Evolutionary conservation across 208 protist species (phyloP).

Genomic region (Porcisia hertigi): DNA sequence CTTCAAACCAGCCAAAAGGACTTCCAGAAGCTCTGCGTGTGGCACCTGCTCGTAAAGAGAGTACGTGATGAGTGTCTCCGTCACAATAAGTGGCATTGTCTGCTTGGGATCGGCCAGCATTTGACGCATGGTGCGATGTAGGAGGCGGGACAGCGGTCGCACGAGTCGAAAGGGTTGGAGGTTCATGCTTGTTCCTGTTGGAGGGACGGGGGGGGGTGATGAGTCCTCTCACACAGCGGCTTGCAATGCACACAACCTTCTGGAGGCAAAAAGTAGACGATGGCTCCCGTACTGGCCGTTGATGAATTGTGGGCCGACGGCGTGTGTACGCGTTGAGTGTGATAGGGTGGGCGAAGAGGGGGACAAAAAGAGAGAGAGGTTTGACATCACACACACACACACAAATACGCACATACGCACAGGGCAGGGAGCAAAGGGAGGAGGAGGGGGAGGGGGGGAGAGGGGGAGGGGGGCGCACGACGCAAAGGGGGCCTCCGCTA

Average conservation of each 20-base stretch:
- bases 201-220: not conserved
- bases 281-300: not conserved
- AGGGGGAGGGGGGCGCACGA: no score
- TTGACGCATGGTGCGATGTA: slow-evolving; percentile 38
- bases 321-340: not conserved
- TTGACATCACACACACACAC: no score
- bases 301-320: not conserved
- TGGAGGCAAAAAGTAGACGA: not conserved
- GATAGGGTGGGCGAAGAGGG: not conserved
- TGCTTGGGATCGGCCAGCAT: slow-evolving; percentile 9
- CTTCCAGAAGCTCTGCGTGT: slow-evolving; percentile 46
- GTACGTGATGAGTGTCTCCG: slow-evolving; percentile 44
- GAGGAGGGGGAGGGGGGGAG: no score
- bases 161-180: slow-evolving; percentile 51
- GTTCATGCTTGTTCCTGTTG: slow-evolving; percentile 38
- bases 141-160: slow-evolving; percentile 43
- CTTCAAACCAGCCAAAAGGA: slow-evolving; percentile 3
- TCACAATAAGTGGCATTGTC: slow-evolving; percentile 12
- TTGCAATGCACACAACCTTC: no score
- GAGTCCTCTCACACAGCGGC: not conserved
- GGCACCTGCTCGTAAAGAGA: slow-evolving; percentile 57
- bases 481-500: no score
- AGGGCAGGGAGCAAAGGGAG: no score
- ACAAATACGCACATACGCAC: no score
- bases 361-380: no score